Evolutionary conservation across 192 early-diverging fungal species (phyloP).

Genomic region (Gorgonomyces haynaldii): DNA sequence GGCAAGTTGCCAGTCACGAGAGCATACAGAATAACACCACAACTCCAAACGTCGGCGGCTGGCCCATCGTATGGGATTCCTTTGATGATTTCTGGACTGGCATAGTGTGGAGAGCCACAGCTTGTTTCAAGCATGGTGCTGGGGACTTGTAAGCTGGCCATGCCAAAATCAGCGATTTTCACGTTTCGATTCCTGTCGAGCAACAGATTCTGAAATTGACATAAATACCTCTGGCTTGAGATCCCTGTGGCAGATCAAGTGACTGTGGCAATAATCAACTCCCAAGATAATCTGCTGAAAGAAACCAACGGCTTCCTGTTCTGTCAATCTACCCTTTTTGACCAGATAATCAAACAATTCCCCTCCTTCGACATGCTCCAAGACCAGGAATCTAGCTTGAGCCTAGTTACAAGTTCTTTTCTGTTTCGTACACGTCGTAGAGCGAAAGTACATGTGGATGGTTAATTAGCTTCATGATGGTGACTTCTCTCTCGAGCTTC

Average conservation of each 20-base stretch:
- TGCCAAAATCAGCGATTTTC: conserved; percentile 96
- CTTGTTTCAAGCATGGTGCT: conserved; percentile 49
- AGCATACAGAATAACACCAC: conserved; percentile 63
- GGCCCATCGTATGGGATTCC: conserved; percentile 54
- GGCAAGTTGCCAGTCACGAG: conserved; percentile 60
- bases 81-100: conserved; percentile 61
- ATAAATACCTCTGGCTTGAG: conserved; percentile 41
- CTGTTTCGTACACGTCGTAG: conserved; percentile 48
- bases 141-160: conserved; percentile 55
- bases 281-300: conserved; percentile 96
- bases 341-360: conserved; percentile 65
- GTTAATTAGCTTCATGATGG: conserved; percentile 50
- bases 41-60: conserved; percentile 60
- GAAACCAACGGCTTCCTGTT: conserved; percentile 75
- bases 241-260: conserved; percentile 68
- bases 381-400: conserved; percentile 40
- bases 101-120: conserved; percentile 66
- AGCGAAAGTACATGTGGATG: conserved; percentile 44
- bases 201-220: conserved; percentile 42
- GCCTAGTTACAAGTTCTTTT: conserved; percentile 34
- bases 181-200: conserved; percentile 85
- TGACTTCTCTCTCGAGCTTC: conserved; percentile 48
- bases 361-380: conserved; percentile 60
- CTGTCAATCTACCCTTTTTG: conserved; percentile 53
- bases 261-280: conserved; percentile 88